Percentiles rank a stretch among this genome's conserved stretches.
These are phyloP conservation scores for Thuidium tamariscinum DNA, from an alignment of 225 moss, liverwort and hornwort species.

Conservation along the genomic window DNA sequence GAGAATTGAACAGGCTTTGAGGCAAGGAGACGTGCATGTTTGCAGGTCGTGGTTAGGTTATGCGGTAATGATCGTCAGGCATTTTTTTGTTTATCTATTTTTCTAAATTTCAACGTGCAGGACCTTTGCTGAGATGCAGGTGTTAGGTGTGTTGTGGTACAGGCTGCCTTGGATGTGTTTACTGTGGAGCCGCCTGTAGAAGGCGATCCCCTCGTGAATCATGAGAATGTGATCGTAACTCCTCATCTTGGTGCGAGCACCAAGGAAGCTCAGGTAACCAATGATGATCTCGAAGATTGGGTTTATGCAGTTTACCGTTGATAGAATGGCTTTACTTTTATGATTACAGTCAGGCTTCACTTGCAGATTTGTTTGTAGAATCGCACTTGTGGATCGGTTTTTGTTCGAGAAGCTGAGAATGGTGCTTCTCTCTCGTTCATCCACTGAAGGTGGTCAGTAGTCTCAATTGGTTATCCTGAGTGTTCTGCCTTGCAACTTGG, in stretches of 20 bases:
- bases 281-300: not conserved
- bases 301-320: not conserved
- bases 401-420: not conserved
- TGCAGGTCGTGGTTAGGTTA: not conserved
- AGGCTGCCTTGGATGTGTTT: conserved; percentile 96
- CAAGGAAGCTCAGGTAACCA: conserved; percentile 68
- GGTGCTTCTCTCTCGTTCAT: not conserved
- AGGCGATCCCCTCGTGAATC: conserved; percentile 51
- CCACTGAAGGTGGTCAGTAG: not conserved
- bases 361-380: not conserved
- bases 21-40: not conserved
- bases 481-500: not conserved
- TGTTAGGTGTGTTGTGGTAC: not conserved
- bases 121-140: not conserved
- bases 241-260: conserved; percentile 99
- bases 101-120: not conserved
- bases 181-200: conserved; percentile 82
- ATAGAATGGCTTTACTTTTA: not conserved
- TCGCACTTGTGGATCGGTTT: not conserved
- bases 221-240: conserved; percentile 80
- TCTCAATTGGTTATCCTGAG: not conserved
- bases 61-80: not conserved
- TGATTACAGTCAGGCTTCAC: not conserved
- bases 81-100: not conserved
- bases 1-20: not conserved